These are phyloP conservation scores for Paramecium sonneborni DNA, from an alignment of 73 alveolate species.

Conservation along the genomic window DNA sequence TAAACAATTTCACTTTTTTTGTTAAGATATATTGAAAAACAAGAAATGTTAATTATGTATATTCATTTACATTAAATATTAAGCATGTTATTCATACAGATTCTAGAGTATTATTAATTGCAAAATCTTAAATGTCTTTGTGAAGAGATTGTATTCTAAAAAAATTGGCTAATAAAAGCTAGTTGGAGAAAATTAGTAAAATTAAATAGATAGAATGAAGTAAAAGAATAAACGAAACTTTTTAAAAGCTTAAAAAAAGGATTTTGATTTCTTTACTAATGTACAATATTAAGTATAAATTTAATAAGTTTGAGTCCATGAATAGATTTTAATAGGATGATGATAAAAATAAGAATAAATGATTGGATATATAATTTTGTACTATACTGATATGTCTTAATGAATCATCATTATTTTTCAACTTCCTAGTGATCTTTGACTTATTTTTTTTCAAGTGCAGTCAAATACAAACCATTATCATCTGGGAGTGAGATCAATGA, in stretches of 20 bases:
- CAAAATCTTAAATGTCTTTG: neutral
- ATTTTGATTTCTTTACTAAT: too few species aligned
- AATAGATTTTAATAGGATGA: neutral
- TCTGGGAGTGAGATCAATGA: conserved; percentile 90
- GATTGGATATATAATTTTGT: neutral
- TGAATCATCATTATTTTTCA: neutral
- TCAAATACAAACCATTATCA: conserved; percentile 77
- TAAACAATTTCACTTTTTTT: neutral
- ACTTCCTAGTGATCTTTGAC: neutral
- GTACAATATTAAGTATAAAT: too few species aligned
- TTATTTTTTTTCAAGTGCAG: conserved; percentile 61
- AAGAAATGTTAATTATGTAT: neutral
- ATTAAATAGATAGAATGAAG: neutral
- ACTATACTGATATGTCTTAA: neutral
- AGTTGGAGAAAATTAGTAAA: neutral
- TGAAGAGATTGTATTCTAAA: neutral
- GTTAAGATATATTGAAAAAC: neutral
- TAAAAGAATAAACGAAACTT: neutral
- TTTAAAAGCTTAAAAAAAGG: too few species aligned
- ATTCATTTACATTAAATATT: neutral
- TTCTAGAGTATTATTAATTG: neutral
- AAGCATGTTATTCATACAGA: neutral
- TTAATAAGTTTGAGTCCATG: neutral
- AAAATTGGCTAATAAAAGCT: neutral
- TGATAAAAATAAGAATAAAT: too few species aligned